Evolutionary conservation across 495 filamentous ascomycete genomes (phyloP), one percentile per base, ranked within the genome.

Genomic region (Baudoinia panamericana): DNA sequence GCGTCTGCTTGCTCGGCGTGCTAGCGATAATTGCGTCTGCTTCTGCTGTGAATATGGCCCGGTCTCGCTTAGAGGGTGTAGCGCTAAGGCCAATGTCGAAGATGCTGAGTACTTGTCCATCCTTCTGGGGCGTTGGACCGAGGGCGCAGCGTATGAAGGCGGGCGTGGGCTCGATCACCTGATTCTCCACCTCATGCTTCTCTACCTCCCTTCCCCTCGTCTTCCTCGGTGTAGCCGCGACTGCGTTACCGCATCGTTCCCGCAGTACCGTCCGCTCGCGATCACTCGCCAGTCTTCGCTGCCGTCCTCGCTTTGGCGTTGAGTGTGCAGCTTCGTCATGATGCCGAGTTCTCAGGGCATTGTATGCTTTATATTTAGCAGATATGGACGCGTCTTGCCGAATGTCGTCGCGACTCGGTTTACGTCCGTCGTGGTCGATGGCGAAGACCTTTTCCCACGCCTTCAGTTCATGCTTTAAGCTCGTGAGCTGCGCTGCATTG

Each of bases 81-180:
- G 53, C 52, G 9, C 47, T 27, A 0, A 72, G 71, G 5, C 93
- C 67, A 20, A 86, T 66, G 56, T 97, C 90, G 52, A 96, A 97
- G n/a, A 97, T 60, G 3, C 90, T 88, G 0, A 97, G 65, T 1
- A 90, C 73, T 27, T 72, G 75, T 10, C 90, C 90, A 58, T 93
- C 82, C 44, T 80, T 80, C 50, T 95, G 87, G 1, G 90, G 90
- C 1, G 90, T 96, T 1, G 87, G 87, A 5, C 86, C 86, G 47
- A 95, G 39, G 2, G 31, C 48, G 16, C 20, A 24, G 8, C 43
- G 30, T 12, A 52, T 39, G 28, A 24, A 39, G 12, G 43, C 43
- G 8, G 48, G 48, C 19, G 48, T 52, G 10, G 30, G 43, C 36
- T 50, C 47, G 5, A 35, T 11, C 20, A 35, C 42, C 25, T 39